phyloP scores from a whole-genome alignment of 139 green algal genomes.

The Closterium sp. region DNA sequence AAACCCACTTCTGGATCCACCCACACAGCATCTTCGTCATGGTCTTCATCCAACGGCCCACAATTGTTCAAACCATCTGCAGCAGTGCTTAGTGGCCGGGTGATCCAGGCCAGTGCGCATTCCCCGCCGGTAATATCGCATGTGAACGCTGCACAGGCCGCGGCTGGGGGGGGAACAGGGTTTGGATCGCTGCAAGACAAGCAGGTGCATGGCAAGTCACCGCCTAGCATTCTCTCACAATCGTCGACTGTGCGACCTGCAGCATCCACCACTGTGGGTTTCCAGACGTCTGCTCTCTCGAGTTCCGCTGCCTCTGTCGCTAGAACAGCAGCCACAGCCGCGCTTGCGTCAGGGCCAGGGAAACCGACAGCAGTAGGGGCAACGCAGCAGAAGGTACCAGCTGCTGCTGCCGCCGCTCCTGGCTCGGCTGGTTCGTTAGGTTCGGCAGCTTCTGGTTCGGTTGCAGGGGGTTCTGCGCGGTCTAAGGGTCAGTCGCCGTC shows the following conservation, averaged over 20 bases:
- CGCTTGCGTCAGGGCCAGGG: background rate
- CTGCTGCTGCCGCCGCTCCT: background rate
- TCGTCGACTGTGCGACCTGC: background rate
- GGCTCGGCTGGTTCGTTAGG: background rate
- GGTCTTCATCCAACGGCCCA: background rate
- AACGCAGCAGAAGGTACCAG: background rate
- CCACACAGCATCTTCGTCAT: background rate
- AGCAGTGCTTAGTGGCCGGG: constrained; percentile 42
- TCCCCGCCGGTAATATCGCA: constrained; percentile 31
- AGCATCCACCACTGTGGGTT: background rate
- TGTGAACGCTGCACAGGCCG: background rate
- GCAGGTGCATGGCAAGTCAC: background rate
- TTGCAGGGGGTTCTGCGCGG: background rate
- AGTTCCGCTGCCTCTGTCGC: background rate
- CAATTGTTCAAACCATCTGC: constrained; percentile 23
- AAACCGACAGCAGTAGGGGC: background rate
- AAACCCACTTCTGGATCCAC: background rate
- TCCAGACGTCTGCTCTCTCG: background rate
- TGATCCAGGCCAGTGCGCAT: constrained; percentile 48
- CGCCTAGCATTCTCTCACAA: background rate
- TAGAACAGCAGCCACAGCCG: background rate
- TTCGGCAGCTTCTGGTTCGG: background rate
- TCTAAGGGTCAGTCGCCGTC: background rate
- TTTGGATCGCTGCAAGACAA: background rate
- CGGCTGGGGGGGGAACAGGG: background rate